Conservation (phyloP, 768 basidiomycete species). For the Trametes maxima region DNA sequence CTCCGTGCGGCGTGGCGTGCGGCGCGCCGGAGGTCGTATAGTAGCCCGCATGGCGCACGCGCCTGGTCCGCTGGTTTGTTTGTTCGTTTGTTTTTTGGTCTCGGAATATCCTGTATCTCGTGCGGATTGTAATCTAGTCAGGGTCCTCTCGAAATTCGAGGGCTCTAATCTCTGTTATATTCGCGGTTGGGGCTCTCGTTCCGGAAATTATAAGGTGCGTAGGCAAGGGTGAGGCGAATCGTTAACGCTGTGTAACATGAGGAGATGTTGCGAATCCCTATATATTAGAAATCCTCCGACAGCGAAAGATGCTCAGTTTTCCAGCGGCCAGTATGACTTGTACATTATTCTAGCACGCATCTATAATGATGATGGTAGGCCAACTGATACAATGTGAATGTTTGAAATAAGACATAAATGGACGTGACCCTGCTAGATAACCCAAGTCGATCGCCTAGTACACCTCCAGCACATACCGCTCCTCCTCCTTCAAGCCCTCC, state of each 20-base stretch:
- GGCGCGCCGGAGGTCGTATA: not conserved
- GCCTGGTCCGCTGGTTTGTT: not conserved
- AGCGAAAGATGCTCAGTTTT: too few relatives aligned
- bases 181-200: not conserved
- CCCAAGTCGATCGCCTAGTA: not conserved
- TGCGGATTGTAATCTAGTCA: not conserved
- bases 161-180: not conserved
- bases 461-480: conserved; percentile 97
- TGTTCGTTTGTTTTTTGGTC: too few relatives aligned
- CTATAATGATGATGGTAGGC: too few relatives aligned
- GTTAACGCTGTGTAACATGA: too few relatives aligned
- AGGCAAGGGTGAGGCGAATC: too few relatives aligned
- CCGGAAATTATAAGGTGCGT: too few relatives aligned
- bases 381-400: not conserved
- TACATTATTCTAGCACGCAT: too few relatives aligned
- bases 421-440: not conserved
- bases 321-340: too few relatives aligned
- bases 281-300: too few relatives aligned
- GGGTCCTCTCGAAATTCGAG: not conserved
- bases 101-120: not conserved
- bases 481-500: conserved; percentile 92
- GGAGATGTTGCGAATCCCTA: too few relatives aligned
- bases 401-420: not conserved
- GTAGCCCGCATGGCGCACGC: not conserved
- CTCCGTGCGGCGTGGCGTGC: not conserved